Percentiles rank a stretch among this genome's conserved stretches.
phyloP scores from a whole-genome alignment of 2,329 filamentous ascomycete species.

The Lachnellula suecica region DNA sequence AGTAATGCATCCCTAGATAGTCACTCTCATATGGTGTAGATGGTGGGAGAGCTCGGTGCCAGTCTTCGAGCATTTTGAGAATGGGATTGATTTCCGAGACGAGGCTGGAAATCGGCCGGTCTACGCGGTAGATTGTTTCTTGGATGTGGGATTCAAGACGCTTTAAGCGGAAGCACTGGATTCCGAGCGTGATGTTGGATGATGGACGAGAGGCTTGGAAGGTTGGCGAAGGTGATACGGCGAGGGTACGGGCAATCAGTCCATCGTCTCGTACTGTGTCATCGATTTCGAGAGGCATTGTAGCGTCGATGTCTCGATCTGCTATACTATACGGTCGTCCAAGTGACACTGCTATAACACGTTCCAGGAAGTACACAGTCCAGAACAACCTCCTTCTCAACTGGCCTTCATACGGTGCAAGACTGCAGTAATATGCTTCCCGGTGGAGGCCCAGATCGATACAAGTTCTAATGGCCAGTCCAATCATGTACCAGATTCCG shows the following conservation, averaged over 20 bases:
- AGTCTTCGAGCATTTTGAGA: slow-evolving; percentile 45
- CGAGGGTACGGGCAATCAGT: slow-evolving; percentile 27
- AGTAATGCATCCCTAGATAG: slow-evolving; percentile 49
- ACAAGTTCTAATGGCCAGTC: slow-evolving; percentile 51
- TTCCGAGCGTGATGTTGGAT: slow-evolving; percentile 40
- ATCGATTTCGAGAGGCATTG: slow-evolving; percentile 44
- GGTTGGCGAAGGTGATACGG: slow-evolving; percentile 32
- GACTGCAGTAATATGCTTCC: slow-evolving; percentile 42
- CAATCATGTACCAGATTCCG: slow-evolving; percentile 54
- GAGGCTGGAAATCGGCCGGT: slow-evolving; percentile 43
- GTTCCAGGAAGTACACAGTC: slow-evolving; percentile 50
- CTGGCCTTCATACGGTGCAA: slow-evolving; percentile 42
- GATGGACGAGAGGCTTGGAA: slow-evolving; percentile 31
- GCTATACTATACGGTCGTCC: slow-evolving; percentile 50
- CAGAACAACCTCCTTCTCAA: slow-evolving; percentile 49
- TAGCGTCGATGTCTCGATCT: slow-evolving; percentile 50
- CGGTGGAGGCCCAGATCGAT: slow-evolving; percentile 52
- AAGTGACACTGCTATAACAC: slow-evolving; percentile 49
- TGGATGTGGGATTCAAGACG: slow-evolving; percentile 49
- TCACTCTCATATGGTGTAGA: slow-evolving; percentile 38
- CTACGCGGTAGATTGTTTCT: slow-evolving; percentile 50
- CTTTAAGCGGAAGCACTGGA: slow-evolving; percentile 45
- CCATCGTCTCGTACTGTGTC: slow-evolving; percentile 38
- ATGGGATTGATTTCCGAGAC: slow-evolving; percentile 47
- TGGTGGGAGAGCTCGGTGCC: slow-evolving; percentile 39